phyloP scores from a whole-genome alignment of 2,329 filamentous ascomycete genomes.

The Dothistroma pini region DNA sequence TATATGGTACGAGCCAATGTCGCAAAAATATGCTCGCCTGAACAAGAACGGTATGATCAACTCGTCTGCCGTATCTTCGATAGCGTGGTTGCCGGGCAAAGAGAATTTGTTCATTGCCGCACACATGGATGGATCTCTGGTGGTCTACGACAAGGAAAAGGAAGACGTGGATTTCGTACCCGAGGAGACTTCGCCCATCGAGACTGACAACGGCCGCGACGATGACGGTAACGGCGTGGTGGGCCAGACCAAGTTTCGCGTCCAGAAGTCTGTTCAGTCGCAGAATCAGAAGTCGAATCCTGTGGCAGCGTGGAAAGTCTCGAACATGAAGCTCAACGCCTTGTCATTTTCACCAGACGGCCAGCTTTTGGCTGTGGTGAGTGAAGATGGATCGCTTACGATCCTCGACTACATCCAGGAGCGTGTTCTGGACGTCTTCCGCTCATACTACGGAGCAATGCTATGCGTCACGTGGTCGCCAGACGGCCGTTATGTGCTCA shows the following conservation, averaged over 20 bases:
- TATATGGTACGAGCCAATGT: slow-evolving; percentile 97
- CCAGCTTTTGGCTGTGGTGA: slow-evolving; percentile 80
- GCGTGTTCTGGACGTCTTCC: slow-evolving; percentile 79
- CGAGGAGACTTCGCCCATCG: slow-evolving; percentile 45
- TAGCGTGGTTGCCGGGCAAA: slow-evolving; percentile 90
- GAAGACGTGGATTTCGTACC: slow-evolving; percentile 77
- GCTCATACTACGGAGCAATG: slow-evolving; percentile 89
- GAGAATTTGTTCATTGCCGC: slow-evolving; percentile 90
- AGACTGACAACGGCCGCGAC: slow-evolving; percentile 30
- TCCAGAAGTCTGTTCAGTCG: slow-evolving; percentile 90
- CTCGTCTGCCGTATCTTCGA: slow-evolving; percentile 75
- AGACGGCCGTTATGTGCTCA: slow-evolving; percentile 92
- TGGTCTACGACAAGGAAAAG: slow-evolving; percentile 97
- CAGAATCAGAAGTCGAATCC: slow-evolving; percentile 93
- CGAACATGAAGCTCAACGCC: slow-evolving; percentile 83
- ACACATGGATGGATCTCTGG: slow-evolving; percentile 83
- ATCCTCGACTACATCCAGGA: slow-evolving; percentile 92
- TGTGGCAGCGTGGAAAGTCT: slow-evolving; percentile 86
- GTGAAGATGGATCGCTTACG: slow-evolving; percentile 83
- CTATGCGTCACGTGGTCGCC: slow-evolving; percentile 97
- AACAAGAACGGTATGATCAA: slow-evolving; percentile 98
- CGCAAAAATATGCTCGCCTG: slow-evolving; percentile 88
- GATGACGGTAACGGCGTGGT: slow-evolving; percentile 14
- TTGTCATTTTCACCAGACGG: slow-evolving; percentile 91
- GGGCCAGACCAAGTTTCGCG: slow-evolving; percentile 51